phyloP scores from a whole-genome alignment of 176 grass and related monocot genomes.

The Tuctoria greenei region DNA sequence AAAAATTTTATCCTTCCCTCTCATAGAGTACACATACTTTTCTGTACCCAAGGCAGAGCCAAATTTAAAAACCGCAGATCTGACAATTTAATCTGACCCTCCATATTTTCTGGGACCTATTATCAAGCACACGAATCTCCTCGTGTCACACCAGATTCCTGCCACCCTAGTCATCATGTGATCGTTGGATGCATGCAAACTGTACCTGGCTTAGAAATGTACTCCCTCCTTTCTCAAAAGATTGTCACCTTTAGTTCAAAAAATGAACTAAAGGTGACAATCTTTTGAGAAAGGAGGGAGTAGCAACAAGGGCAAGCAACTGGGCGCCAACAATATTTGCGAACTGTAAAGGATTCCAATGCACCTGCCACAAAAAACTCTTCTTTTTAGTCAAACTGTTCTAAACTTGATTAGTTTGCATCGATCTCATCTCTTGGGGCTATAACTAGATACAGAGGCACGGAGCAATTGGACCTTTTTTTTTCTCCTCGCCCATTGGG shows the following conservation, averaged over 20 bases:
- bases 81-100: neutral
- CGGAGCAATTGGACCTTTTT: no score
- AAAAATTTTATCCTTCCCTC: neutral
- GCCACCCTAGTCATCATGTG: constrained; percentile 14
- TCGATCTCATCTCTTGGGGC: no score
- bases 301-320: neutral
- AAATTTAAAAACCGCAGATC: neutral
- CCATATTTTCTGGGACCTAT: constrained; percentile 10
- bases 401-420: constrained; percentile 5
- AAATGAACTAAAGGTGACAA: no score
- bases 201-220: neutral
- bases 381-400: neutral
- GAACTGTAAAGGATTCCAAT: constrained; percentile 17
- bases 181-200: constrained; percentile 22
- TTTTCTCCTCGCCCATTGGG: no score
- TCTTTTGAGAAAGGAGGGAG: no score
- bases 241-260: no score
- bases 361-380: neutral
- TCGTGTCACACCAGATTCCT: constrained; percentile 2
- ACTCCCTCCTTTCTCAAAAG: no score
- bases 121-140: neutral
- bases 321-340: neutral
- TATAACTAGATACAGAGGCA: no score
- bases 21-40: neutral
- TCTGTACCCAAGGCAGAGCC: neutral